A percentile compares a stretch with the other conserved stretches of the same genome.
Evolutionary conservation across 2,329 filamentous ascomycete genomes (phyloP).

Genomic region (Beauveria varroae): DNA sequence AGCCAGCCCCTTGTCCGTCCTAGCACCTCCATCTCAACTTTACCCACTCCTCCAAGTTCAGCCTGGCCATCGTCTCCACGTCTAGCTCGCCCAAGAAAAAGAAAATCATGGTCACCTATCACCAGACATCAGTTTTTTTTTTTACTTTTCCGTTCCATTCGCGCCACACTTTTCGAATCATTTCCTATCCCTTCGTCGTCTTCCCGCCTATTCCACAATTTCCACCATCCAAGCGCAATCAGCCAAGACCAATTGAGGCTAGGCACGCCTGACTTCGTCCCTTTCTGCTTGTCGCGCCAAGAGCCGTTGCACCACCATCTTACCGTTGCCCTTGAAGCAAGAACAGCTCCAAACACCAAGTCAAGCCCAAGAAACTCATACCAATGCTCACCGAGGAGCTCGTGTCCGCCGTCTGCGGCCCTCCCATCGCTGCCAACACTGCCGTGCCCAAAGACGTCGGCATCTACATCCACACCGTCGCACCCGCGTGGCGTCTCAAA

Average conservation of each 20-base stretch:
- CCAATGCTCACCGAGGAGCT: conserved; percentile 54
- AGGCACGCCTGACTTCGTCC: not conserved
- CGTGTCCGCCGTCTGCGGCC: conserved; percentile 50
- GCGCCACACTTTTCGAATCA: not conserved
- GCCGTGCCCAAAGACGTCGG: conserved; percentile 70
- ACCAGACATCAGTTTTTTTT: not conserved
- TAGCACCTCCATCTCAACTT: not conserved
- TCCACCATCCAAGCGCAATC: not conserved
- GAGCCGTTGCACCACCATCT: not conserved
- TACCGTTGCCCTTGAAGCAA: not conserved
- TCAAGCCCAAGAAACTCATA: not conserved
- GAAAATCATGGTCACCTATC: not conserved
- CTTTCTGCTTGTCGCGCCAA: not conserved
- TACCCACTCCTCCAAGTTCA: not conserved
- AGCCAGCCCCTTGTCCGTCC: no score
- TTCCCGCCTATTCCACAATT: not conserved
- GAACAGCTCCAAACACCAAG: not conserved
- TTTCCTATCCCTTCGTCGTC: not conserved
- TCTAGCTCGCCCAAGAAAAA: not conserved
- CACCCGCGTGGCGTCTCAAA: conserved; percentile 68
- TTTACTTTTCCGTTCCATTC: not conserved
- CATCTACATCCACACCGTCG: conserved; percentile 77
- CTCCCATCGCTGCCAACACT: conserved; percentile 53
- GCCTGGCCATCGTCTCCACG: conserved; percentile 1
- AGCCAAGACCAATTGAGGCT: not conserved